Conservation (phyloP, 2,329 filamentous ascomycete species). For the Hymenoscyphus salicellus region DNA sequence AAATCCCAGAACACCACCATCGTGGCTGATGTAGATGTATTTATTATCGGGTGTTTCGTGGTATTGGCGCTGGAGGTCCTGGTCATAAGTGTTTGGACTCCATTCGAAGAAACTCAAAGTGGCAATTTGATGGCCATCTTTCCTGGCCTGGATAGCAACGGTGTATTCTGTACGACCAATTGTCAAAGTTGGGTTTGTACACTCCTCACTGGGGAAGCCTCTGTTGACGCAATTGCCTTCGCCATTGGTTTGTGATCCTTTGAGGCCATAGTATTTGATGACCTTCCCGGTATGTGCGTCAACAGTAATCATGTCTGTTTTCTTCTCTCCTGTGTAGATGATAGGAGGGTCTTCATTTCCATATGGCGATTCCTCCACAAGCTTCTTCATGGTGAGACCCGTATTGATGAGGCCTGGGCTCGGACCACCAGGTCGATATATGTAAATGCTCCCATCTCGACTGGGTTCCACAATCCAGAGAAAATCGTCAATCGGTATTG, state of each 20-base stretch:
- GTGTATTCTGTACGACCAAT: constrained; percentile 87
- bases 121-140: constrained; percentile 73
- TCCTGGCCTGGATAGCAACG: constrained; percentile 74
- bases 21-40: constrained; percentile 83
- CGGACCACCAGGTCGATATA: constrained; percentile 69
- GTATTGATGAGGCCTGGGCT: constrained; percentile 61
- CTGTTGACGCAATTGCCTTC: constrained; percentile 70
- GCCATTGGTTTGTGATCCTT: constrained; percentile 61
- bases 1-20: constrained; percentile 79
- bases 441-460: constrained; percentile 80
- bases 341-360: constrained; percentile 72
- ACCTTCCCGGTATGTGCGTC: constrained; percentile 82
- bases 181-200: constrained; percentile 75
- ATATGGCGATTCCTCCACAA: constrained; percentile 83
- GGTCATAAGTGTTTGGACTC: constrained; percentile 87
- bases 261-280: constrained; percentile 77
- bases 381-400: constrained; percentile 74
- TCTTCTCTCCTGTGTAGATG: constrained; percentile 88
- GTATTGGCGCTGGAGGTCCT: constrained; percentile 83
- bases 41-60: constrained; percentile 75
- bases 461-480: constrained; percentile 95
- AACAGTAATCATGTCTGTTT: constrained; percentile 82
- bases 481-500: constrained; percentile 71
- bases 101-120: constrained; percentile 93
- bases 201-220: constrained; percentile 62